Evolutionary conservation across 306 rosid genomes (phyloP).

Genomic region (Lathyrus sativus): DNA sequence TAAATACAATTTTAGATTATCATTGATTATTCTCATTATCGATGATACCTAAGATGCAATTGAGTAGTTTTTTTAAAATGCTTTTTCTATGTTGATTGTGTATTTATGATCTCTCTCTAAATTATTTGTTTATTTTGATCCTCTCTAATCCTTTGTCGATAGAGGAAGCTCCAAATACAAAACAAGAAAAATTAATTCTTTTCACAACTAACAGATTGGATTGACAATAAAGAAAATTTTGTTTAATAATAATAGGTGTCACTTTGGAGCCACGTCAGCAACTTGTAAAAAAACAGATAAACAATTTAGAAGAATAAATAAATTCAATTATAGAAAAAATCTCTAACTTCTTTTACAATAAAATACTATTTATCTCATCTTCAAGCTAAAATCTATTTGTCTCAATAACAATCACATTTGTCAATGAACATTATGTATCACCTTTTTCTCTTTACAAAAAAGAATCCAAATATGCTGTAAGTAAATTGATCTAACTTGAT

Average conservation of each 20-base stretch:
- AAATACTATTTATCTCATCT: too few relatives aligned
- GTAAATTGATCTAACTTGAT: neutral
- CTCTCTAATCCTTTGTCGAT: neutral
- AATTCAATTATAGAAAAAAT: too few relatives aligned
- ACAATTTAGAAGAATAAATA: too few relatives aligned
- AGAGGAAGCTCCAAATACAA: slow-evolving; percentile 34
- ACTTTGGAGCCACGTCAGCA: slow-evolving; percentile 47
- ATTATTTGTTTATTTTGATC: neutral
- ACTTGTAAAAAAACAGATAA: neutral
- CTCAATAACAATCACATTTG: too few relatives aligned
- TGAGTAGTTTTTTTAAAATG: neutral
- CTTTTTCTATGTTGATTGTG: neutral
- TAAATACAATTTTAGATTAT: too few relatives aligned
- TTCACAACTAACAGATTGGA: slow-evolving; percentile 26
- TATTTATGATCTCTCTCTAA: neutral
- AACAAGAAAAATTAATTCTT: slow-evolving; percentile 26
- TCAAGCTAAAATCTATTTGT: too few relatives aligned
- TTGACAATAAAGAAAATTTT: neutral
- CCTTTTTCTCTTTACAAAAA: too few relatives aligned
- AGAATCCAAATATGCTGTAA: too few relatives aligned
- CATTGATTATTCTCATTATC: neutral
- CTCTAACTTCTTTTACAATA: too few relatives aligned
- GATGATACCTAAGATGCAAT: slow-evolving; percentile 11
- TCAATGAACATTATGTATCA: too few relatives aligned
- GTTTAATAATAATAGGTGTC: slow-evolving; percentile 32